Base-by-base conservation (phyloP, 2,329 filamentous ascomycete species). In the Fusarium sp. region DNA sequence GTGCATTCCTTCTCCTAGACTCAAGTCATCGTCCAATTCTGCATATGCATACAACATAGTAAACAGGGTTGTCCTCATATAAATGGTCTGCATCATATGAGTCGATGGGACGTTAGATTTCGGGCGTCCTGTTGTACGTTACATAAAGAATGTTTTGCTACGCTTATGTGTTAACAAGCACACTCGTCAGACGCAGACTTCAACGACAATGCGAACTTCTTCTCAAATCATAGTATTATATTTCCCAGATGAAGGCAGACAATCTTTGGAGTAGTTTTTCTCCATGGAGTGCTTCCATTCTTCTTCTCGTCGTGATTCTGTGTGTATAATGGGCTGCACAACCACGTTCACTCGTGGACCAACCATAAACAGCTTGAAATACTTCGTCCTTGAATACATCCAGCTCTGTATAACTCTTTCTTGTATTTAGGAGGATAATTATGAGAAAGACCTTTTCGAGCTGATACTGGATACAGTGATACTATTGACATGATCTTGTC, bases 341-440 rank as follows among this genome's bases (percentile, higher is more conserved):
- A 17, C 17, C 33, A 37, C 17, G 17, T 37, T 37, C 33, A 37
- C 8, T n/a, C 33, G 15, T n/a, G 9, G 33, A n/a, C 33, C 30
- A 33, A 14, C 14, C 28, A 35, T 17, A 17, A 17, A 14, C 15
- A 35, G 7, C 14, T 17, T 3, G 32, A 17, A 17, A 37, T 9
- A 37, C 17, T 4, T 37, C 17, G 15, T n/a, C 17, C 15, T 35
- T 13, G 7, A 35, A 35, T 17, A 8, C n/a, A n/a, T n/a, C 7
- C 7, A n/a, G 8, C 33, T n/a, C 17, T 37, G 1, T n/a, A 9
- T 17, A 37, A 7, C 17, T 37, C 33, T 37, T 37, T 17, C 17
- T 17, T n/a, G 17, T 3, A n/a, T 7, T 3, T 17, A n/a, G 5
- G 15, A n/a, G 7, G 15, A 15, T n/a, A 17, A n/a, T n/a, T 1